Evolutionary conservation across 495 filamentous ascomycete species (phyloP), one percentile per base, ranked within the genome.

Genomic region (Platismatia glauca): DNA sequence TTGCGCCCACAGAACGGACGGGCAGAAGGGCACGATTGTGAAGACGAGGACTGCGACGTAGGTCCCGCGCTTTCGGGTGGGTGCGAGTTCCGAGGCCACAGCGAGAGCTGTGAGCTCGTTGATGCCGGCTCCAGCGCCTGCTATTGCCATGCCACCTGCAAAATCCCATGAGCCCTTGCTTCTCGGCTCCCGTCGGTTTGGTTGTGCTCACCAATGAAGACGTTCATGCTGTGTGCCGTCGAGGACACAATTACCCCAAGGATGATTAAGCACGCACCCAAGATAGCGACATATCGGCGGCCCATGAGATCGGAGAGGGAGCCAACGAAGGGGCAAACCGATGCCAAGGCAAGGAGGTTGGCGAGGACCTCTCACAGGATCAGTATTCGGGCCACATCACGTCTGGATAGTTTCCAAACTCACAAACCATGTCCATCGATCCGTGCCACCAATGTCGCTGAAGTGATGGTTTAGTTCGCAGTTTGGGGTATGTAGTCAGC

Each of bases 401-500:
- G 5, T 18, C 9, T 13, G 12, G 12, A 20, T 48, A 34, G 41
- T 11, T 20, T 27, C 56, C 18, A 22, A 52, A 70, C 78, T 43
- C 69, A 80, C 80, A 76, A 89, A 84, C 87, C 87, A 89, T n/a
- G 87, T 77, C 82, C 83, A 89, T 66, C 84, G 74, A 69, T 86
- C 82, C 13, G 76, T 69, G 52, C 86, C 87, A 27, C 86, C 86
- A 65, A 90, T 84, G 22, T 83, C 79, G 13, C 72, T 53, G 29
- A 4, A 53, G 27, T 9, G 15, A 34, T 33, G 6, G 22, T 3
- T 52, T 18, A 53, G 20, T 53, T 53, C 13, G 50, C 50, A 4
- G 11, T 3, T 20, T 33, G 27, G 13, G 33, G 29, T 33, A 33
- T 15, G 33, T 52, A 9, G 16, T 33, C 27, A 11, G 29, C n/a